Evolutionary conservation across 805 yeast genomes (phyloP).

Genomic region (Ogataea trehaloabstinens): DNA sequence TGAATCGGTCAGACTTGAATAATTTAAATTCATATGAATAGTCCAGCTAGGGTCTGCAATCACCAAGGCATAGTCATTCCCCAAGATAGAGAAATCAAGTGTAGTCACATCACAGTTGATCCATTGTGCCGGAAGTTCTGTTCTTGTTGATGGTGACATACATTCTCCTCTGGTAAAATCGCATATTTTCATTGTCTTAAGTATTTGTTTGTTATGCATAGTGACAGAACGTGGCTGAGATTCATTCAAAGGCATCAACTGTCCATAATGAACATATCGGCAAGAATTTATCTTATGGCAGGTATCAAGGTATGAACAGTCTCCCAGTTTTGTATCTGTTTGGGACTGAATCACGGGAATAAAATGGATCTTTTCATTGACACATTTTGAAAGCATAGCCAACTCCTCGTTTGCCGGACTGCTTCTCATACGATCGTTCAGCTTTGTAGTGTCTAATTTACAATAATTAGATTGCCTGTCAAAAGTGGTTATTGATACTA

Average conservation of each 20-base stretch:
- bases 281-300: conserved; percentile 84
- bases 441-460: conserved; percentile 27
- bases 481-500: conserved; percentile 21
- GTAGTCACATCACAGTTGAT: conserved; percentile 78
- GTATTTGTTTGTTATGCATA: conserved; percentile 21
- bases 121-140: conserved; percentile 67
- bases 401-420: conserved; percentile 7
- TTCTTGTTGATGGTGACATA: conserved; percentile 21
- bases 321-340: conserved; percentile 76
- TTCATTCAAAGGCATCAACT: conserved; percentile 40
- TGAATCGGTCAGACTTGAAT: conserved; percentile 73
- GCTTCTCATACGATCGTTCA: conserved; percentile 17
- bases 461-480: conserved; percentile 27
- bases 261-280: conserved; percentile 75
- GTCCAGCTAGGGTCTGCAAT: conserved; percentile 98
- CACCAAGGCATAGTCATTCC: conserved; percentile 72
- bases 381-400: conserved; percentile 28
- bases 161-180: conserved; percentile 53
- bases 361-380: conserved; percentile 44
- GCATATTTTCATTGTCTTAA: conserved; percentile 21
- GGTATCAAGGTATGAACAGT: conserved; percentile 91
- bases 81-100: conserved; percentile 67
- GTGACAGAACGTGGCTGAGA: conserved; percentile 8
- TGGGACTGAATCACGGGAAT: conserved; percentile 53
- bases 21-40: conserved; percentile 81